Conservation (phyloP, 1,284 basidiomycete species). For the Heterobasidion annosum region DNA sequence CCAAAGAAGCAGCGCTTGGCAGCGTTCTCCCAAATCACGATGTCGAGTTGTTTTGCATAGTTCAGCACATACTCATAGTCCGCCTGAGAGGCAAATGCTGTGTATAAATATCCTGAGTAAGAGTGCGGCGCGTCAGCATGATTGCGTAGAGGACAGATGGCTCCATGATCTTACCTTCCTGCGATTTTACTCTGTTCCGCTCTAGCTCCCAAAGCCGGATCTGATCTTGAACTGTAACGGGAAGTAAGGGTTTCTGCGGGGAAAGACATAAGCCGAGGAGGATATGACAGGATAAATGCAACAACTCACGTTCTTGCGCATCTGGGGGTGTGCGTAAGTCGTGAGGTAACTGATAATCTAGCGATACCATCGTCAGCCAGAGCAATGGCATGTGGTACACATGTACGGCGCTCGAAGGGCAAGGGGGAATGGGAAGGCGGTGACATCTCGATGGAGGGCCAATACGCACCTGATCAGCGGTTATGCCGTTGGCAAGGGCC, state of each 20-base stretch:
- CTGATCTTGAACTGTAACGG: conserved; percentile 97
- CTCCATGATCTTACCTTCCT: conserved; percentile 55
- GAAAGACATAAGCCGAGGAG: background rate
- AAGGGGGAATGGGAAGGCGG: conserved; percentile 4
- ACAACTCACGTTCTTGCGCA: conserved; percentile 80
- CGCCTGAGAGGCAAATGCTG: conserved; percentile 75
- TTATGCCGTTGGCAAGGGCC: conserved; percentile 91
- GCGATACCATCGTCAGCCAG: background rate
- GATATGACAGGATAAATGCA: background rate
- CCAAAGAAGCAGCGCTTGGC: conserved; percentile 78
- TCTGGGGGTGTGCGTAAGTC: conserved; percentile 95
- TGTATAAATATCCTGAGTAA: conserved; percentile 73
- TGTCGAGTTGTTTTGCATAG: conserved; percentile 77
- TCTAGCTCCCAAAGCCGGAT: conserved; percentile 97
- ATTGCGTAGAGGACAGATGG: background rate
- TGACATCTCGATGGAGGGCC: background rate
- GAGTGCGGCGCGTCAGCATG: conserved; percentile 11
- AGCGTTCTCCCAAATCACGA: conserved; percentile 73
- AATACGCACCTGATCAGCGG: conserved; percentile 79
- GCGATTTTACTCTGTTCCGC: conserved; percentile 82
- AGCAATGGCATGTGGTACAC: conserved; percentile 26
- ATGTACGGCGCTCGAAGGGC: background rate
- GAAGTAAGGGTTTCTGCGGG: conserved; percentile 75
- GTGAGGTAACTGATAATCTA: conserved; percentile 94
- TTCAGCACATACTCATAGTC: conserved; percentile 85